Evolutionary conservation across 768 basidiomycete species (phyloP), one percentile per base, ranked within the genome.

Genomic region (Naematelia aurantialba): DNA sequence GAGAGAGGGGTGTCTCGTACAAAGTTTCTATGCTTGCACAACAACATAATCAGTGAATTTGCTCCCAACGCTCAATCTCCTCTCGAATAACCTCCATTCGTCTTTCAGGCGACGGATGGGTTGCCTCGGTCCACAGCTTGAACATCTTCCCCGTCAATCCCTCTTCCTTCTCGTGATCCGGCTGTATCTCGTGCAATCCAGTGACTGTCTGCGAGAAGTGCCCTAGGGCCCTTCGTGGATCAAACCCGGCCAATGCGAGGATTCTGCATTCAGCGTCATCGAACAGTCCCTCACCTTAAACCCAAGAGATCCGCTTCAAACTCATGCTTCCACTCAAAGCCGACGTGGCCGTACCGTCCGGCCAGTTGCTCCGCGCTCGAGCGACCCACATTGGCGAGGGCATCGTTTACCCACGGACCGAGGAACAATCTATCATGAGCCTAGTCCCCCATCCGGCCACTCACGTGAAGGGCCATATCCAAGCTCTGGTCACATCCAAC

Each of bases 391-490:
- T 88, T 85, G 0, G 87, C 89, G 24, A 98, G 83, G 2, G 90
- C 92, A 67, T 99, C 94, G 70, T 94, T 93, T 59, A 97, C 85
- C 74, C 97, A 96, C 1, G 94, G 94, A 0, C 94, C 93, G 56
- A 97, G 69, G 45, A 80, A 52, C 25, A 76, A 65, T 0, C 79
- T 80, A 59, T 68, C 60, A 62, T 62, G 68, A 66, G 45, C 67
- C 22, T 8, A 65, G 54, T 50, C 17, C 68, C 62, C 51, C 59
- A 56, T 13, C 34, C 49, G 25, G 60, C 52, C 8, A 92, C 69
- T 87, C 89, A 91, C 3, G 90, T 96, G 50, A 92, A 69, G 0
- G 92, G 92, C 76, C 92, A 97, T 13, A 92, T 78, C 29, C 91
- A 72, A 1, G 90, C 85, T 44, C 92, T 82, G 22, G 87, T 69